Conservation (phyloP, 345 rosid species). For the Noccaea caerulescens region DNA sequence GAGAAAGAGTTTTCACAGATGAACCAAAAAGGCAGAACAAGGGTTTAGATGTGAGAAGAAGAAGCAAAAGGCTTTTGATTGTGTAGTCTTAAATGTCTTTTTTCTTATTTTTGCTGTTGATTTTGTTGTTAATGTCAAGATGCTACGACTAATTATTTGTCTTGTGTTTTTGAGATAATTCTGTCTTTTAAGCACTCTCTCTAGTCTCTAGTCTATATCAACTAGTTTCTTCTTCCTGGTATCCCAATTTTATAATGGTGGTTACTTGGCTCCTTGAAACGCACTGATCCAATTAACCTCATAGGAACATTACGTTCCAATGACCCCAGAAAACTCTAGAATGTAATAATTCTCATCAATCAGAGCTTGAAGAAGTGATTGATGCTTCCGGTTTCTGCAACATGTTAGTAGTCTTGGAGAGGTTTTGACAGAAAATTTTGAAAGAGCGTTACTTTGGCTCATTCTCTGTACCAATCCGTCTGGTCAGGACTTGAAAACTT, state of each 20-base stretch:
- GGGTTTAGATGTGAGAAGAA: slow-evolving; percentile 28
- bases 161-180: slow-evolving; percentile 32
- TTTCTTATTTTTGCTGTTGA: neutral
- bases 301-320: neutral
- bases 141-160: slow-evolving; percentile 37
- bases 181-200: slow-evolving; percentile 31
- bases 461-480: too few relatives aligned
- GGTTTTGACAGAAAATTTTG: too few relatives aligned
- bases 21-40: slow-evolving; percentile 26
- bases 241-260: neutral
- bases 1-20: slow-evolving; percentile 38
- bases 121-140: slow-evolving; percentile 38
- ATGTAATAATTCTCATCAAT: too few relatives aligned
- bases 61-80: slow-evolving; percentile 35
- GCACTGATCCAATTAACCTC: neutral
- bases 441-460: too few relatives aligned
- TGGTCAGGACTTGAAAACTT: too few relatives aligned
- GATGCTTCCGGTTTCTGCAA: too few relatives aligned
- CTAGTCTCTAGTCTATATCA: slow-evolving; percentile 26
- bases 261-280: neutral
- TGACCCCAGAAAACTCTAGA: too few relatives aligned
- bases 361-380: too few relatives aligned
- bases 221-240: slow-evolving; percentile 6
- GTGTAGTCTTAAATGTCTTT: slow-evolving; percentile 35
- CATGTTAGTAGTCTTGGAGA: too few relatives aligned